Conservation (phyloP, 495 filamentous ascomycete genomes). For the Cairneyella variabilis region DNA sequence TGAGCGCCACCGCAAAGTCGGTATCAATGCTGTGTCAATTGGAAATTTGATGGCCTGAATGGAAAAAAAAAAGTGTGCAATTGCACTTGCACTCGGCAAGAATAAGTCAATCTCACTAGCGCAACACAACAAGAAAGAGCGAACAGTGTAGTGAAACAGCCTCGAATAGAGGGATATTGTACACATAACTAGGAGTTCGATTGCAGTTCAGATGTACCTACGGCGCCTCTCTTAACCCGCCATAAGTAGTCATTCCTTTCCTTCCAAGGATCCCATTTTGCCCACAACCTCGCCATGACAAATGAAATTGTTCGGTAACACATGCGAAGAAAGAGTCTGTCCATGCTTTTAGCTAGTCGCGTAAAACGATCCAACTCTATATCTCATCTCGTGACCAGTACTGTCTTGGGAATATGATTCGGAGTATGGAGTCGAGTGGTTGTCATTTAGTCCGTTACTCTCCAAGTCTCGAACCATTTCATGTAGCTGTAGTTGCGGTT, state of each 20-base stretch:
- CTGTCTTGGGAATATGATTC: background rate
- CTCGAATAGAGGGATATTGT: background rate
- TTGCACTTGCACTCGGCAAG: too few species aligned
- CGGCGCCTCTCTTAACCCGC: slow-evolving; percentile 12
- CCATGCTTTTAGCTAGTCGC: background rate
- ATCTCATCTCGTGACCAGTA: background rate
- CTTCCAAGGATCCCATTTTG: slow-evolving; percentile 3
- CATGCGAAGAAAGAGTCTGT: background rate
- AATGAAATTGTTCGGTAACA: slow-evolving; percentile 10
- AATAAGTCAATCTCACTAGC: too few species aligned
- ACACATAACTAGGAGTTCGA: slow-evolving; percentile 20
- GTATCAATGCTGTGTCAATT: too few species aligned
- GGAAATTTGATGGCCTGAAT: too few species aligned
- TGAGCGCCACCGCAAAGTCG: too few species aligned
- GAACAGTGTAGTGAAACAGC: background rate
- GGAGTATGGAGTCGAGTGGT: background rate
- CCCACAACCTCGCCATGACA: slow-evolving; percentile 9
- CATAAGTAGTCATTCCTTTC: slow-evolving; percentile 7
- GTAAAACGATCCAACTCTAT: slow-evolving; percentile 3
- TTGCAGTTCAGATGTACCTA: slow-evolving; percentile 14
- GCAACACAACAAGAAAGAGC: background rate
- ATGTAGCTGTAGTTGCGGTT: slow-evolving; percentile 84
- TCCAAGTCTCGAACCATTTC: slow-evolving; percentile 79
- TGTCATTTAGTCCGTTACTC: slow-evolving; percentile 53
- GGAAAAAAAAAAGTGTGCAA: too few species aligned